Conservation (phyloP, 768 basidiomycete species). For the Russula brevipes region DNA sequence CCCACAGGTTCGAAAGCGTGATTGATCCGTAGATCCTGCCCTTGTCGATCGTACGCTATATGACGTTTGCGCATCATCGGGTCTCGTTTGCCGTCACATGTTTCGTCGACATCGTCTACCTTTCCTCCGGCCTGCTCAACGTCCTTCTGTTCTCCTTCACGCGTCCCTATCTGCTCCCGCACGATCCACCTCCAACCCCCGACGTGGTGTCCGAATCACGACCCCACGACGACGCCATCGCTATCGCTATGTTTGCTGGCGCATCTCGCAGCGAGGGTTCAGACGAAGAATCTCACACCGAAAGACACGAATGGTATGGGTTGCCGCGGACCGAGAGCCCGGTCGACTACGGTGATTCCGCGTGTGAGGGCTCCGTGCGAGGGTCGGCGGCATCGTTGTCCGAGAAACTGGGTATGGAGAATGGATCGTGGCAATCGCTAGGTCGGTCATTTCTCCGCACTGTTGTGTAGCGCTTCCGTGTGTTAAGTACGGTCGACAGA, state of each 20-base stretch:
- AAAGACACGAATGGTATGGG: not conserved
- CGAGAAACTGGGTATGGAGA: not conserved
- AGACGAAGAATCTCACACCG: not conserved
- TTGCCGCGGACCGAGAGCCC: not conserved
- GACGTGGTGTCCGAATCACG: not conserved
- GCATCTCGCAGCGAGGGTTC: not conserved
- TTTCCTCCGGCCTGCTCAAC: constrained; percentile 43
- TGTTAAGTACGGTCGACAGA: not conserved
- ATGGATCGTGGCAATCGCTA: not conserved
- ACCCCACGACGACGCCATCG: not conserved
- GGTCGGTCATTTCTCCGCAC: not conserved
- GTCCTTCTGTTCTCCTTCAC: constrained; percentile 37
- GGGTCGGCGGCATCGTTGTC: not conserved
- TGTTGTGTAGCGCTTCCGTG: not conserved
- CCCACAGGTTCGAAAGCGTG: not conserved
- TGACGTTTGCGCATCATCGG: constrained; percentile 30
- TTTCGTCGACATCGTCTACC: constrained; percentile 38
- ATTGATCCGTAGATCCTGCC: constrained; percentile 33
- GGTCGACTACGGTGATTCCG: not conserved
- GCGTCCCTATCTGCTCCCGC: constrained; percentile 37
- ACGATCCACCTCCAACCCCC: not conserved
- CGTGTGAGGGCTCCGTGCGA: not conserved
- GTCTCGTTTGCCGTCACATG: constrained; percentile 37
- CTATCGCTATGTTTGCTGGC: not conserved
- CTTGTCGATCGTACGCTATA: constrained; percentile 39